These are phyloP conservation scores for Verticillium albo-atrum DNA, from an alignment of 2,329 filamentous ascomycete genomes.

Conservation along the genomic window DNA sequence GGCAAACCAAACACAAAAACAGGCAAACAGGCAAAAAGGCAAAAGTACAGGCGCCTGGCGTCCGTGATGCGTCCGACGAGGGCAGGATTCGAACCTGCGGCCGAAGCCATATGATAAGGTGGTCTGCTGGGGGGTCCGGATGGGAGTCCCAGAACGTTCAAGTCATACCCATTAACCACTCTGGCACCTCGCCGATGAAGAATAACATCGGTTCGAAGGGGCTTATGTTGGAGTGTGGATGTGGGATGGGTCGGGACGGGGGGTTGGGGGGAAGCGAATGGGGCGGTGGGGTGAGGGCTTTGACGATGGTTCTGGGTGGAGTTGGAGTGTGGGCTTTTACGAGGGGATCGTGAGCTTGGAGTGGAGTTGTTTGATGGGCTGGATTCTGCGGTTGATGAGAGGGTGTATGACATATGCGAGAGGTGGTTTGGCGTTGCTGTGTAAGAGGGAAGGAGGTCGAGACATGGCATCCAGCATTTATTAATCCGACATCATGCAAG, in stretches of 20 bases:
- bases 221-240: background rate
- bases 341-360: too few relatives aligned
- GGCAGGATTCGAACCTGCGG: conserved; percentile 10
- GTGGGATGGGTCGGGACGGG: background rate
- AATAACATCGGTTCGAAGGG: background rate
- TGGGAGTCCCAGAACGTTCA: background rate
- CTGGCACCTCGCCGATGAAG: conserved; percentile 6
- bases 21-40: background rate
- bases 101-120: conserved; percentile 7
- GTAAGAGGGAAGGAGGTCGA: too few relatives aligned
- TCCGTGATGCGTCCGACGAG: background rate
- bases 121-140: background rate
- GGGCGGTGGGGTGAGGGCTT: background rate
- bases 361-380: too few relatives aligned
- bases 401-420: too few relatives aligned
- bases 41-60: background rate
- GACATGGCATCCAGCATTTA: too few relatives aligned
- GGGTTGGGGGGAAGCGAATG: background rate
- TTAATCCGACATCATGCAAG: too few relatives aligned
- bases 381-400: too few relatives aligned
- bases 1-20: too few relatives aligned
- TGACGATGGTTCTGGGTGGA: background rate
- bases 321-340: too few relatives aligned
- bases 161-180: conserved; percentile 10
- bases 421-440: too few relatives aligned